Conservation (phyloP, 495 filamentous ascomycete species). For the Xylona heveae region DNA sequence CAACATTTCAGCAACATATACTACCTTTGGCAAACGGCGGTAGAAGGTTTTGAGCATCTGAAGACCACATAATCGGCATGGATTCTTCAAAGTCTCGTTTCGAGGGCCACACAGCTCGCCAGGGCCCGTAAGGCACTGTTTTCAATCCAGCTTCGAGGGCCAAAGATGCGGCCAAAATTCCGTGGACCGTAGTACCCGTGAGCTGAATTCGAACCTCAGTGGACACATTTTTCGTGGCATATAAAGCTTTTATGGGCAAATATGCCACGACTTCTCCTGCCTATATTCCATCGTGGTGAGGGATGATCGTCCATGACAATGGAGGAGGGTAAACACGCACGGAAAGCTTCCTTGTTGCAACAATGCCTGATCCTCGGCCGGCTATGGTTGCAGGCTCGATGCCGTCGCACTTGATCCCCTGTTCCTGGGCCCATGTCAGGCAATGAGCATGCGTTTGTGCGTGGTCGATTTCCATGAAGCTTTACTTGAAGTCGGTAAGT, state of each 20-base stretch:
- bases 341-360: background rate
- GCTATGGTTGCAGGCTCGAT: background rate
- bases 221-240: slow-evolving; percentile 39
- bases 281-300: slow-evolving; percentile 7
- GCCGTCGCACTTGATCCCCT: background rate
- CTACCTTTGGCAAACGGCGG: slow-evolving; percentile 19
- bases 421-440: background rate
- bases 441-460: no score
- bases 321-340: background rate
- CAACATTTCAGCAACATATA: background rate
- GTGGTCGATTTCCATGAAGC: no score
- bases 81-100: slow-evolving; percentile 31
- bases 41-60: slow-evolving; percentile 22
- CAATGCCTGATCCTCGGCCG: slow-evolving; percentile 1
- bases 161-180: slow-evolving; percentile 48
- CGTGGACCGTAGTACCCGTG: slow-evolving; percentile 38
- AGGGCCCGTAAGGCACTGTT: slow-evolving; percentile 18
- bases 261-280: slow-evolving; percentile 33
- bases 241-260: slow-evolving; percentile 39
- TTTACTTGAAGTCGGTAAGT: no score
- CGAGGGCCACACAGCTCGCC: slow-evolving; percentile 50
- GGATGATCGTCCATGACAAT: background rate
- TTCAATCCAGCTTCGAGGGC: slow-evolving; percentile 29
- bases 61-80: slow-evolving; percentile 52
- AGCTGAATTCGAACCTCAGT: slow-evolving; percentile 20